Percentiles rank a stretch among this genome's conserved stretches.
Conservation (phyloP, 2,329 filamentous ascomycete species). For the Monilinia fructigena region DNA sequence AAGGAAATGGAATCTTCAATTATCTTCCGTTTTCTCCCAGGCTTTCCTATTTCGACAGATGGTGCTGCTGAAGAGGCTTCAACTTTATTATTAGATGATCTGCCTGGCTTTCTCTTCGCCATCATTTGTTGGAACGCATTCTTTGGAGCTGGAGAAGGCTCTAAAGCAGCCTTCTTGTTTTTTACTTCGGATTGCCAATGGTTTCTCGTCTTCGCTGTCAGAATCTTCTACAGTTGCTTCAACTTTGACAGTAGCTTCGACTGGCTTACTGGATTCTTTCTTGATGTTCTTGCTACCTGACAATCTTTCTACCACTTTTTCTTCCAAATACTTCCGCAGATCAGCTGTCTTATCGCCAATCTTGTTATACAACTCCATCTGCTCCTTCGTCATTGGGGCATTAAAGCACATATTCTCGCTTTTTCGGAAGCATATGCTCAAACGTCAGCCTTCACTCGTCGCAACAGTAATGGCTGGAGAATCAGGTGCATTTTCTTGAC, state of each 20-base stretch:
- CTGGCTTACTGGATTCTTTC: slow-evolving; percentile 26
- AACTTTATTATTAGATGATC: slow-evolving; percentile 7
- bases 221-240: slow-evolving; percentile 31
- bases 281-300: slow-evolving; percentile 52
- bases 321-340: slow-evolving; percentile 74
- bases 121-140: slow-evolving; percentile 51
- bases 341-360: slow-evolving; percentile 58
- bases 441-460: slow-evolving; percentile 89
- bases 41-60: slow-evolving; percentile 34
- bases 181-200: slow-evolving; percentile 28
- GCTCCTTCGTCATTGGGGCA: slow-evolving; percentile 85
- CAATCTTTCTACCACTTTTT: slow-evolving; percentile 69
- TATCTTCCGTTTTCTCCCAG: slow-evolving; percentile 58
- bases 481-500: slow-evolving; percentile 91
- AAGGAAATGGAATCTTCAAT: slow-evolving; percentile 40
- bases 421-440: slow-evolving; percentile 86
- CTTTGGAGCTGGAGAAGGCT: slow-evolving; percentile 29
- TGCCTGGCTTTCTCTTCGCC: slow-evolving; percentile 23
- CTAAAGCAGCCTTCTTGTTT: slow-evolving; percentile 32
- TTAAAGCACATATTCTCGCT: slow-evolving; percentile 96
- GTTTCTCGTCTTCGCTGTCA: slow-evolving; percentile 37
- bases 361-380: slow-evolving; percentile 81
- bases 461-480: slow-evolving; percentile 83
- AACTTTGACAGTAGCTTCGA: slow-evolving; percentile 14
- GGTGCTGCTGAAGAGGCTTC: slow-evolving; percentile 3